phyloP scores from a whole-genome alignment of 2,329 filamentous ascomycete species.

The Aspergillus thermomutatus region DNA sequence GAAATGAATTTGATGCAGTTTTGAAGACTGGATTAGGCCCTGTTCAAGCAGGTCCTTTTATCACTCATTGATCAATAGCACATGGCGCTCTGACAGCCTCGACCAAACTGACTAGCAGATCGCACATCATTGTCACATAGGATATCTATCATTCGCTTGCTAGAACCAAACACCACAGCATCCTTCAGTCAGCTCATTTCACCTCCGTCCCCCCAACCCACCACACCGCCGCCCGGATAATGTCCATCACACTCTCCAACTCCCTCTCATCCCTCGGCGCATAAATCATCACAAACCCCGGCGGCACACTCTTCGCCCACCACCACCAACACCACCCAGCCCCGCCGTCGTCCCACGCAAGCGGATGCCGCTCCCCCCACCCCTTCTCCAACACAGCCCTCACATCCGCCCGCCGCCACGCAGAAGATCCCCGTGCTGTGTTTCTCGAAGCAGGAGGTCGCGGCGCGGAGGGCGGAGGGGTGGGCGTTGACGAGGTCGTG shows the following conservation, averaged over 20 bases:
- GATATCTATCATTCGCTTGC: neutral
- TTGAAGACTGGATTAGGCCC: neutral
- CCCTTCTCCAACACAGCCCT: slow-evolving; percentile 67
- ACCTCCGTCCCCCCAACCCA: slow-evolving; percentile 39
- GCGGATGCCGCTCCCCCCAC: slow-evolving; percentile 69
- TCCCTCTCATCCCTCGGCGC: slow-evolving; percentile 69
- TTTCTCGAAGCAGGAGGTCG: slow-evolving; percentile 76
- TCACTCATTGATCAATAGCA: neutral
- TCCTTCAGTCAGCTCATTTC: neutral
- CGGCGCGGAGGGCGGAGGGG: slow-evolving; percentile 54
- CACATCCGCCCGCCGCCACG: slow-evolving; percentile 58
- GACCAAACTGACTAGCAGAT: too few species aligned
- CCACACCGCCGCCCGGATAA: slow-evolving; percentile 73
- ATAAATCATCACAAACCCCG: slow-evolving; percentile 78
- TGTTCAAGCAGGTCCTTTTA: neutral
- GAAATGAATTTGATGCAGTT: neutral
- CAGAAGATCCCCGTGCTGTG: slow-evolving; percentile 75
- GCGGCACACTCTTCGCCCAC: slow-evolving; percentile 66
- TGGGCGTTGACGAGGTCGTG: slow-evolving; percentile 48
- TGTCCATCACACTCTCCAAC: slow-evolving; percentile 62
- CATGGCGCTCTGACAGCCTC: too few species aligned
- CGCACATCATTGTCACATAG: too few species aligned
- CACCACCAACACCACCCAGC: slow-evolving; percentile 60
- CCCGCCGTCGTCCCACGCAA: slow-evolving; percentile 38
- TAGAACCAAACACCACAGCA: neutral